phyloP scores from a whole-genome alignment of 306 rosid genomes.

The Begonia fuchsioides region DNA sequence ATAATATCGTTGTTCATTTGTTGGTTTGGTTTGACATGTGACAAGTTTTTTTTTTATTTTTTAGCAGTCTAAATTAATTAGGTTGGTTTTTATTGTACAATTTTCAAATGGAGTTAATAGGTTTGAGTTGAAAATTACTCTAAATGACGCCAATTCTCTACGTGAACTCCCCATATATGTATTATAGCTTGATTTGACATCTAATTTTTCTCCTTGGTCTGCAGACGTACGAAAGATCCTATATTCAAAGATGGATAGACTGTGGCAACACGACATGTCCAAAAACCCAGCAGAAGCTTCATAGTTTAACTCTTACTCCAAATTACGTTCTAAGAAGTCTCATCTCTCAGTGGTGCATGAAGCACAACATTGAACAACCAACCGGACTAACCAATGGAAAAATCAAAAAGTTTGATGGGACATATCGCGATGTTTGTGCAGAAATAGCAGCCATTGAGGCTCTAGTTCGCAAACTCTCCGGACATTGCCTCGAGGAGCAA shows the following conservation, averaged over 20 bases:
- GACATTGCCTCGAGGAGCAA: constrained; percentile 51
- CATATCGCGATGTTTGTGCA: constrained; percentile 71
- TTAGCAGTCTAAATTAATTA: too few species aligned
- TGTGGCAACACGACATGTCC: constrained; percentile 83
- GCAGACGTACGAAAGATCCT: constrained; percentile 93
- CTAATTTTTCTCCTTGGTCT: not conserved
- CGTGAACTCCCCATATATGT: not conserved
- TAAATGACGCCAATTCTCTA: too few species aligned
- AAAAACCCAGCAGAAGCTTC: constrained; percentile 90
- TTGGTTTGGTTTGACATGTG: too few species aligned
- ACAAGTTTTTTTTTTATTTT: too few species aligned
- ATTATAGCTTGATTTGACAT: too few species aligned
- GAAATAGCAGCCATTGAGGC: constrained; percentile 65
- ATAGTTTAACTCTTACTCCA: constrained; percentile 68
- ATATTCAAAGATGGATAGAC: constrained; percentile 94
- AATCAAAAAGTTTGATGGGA: constrained; percentile 76
- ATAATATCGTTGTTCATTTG: too few species aligned
- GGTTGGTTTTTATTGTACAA: too few species aligned
- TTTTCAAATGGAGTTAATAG: too few species aligned
- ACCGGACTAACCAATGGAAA: constrained; percentile 72
- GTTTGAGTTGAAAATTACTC: too few species aligned
- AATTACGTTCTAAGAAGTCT: constrained; percentile 87
- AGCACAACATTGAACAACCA: constrained; percentile 75
- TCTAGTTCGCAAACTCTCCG: constrained; percentile 54
- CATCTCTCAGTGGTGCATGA: constrained; percentile 70